A percentile compares a stretch with the other conserved stretches of the same genome.
Conservation (phyloP, 305 asterid genomes). For the Fraxinus floribunda region DNA sequence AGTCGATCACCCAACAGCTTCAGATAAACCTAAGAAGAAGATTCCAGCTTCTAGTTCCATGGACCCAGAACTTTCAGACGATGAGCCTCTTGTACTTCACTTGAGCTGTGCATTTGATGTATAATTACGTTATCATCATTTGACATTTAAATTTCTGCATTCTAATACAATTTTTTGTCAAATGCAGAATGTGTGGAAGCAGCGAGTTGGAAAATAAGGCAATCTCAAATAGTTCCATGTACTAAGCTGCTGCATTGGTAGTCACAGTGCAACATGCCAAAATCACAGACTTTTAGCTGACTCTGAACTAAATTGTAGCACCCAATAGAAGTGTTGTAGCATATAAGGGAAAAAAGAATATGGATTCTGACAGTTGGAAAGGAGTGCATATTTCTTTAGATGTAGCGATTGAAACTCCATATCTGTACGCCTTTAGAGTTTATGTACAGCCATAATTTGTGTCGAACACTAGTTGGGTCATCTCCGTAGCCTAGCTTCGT, state of each 20-base stretch:
- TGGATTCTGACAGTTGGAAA: slow-evolving; percentile 25
- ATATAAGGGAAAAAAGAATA: slow-evolving; percentile 1
- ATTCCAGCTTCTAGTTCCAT: slow-evolving; percentile 34
- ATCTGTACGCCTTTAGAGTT: slow-evolving; percentile 6
- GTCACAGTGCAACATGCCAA: slow-evolving; percentile 22
- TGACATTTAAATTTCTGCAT: slow-evolving; percentile 1
- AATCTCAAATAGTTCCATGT: slow-evolving; percentile 17
- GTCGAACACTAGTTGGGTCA: not conserved
- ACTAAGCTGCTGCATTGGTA: slow-evolving; percentile 21
- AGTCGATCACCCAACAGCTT: slow-evolving; percentile 31
- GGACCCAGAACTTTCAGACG: slow-evolving; percentile 65
- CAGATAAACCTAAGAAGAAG: slow-evolving; percentile 30
- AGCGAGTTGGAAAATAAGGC: slow-evolving; percentile 59
- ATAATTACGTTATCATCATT: not conserved
- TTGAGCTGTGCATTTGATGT: not conserved
- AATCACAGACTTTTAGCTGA: slow-evolving; percentile 10
- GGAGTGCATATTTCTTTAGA: slow-evolving; percentile 22
- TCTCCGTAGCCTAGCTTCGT: not conserved
- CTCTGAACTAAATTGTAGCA: slow-evolving; percentile 32
- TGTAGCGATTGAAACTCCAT: slow-evolving; percentile 21
- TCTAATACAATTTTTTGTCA: slow-evolving; percentile 21
- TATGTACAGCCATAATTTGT: slow-evolving; percentile 1
- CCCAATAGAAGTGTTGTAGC: slow-evolving; percentile 19
- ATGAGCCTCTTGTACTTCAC: slow-evolving; percentile 78
- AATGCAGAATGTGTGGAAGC: slow-evolving; percentile 79